Evolutionary conservation across 1,139 yeast genomes (phyloP).

Genomic region (Wickerhamomyces sp.): DNA sequence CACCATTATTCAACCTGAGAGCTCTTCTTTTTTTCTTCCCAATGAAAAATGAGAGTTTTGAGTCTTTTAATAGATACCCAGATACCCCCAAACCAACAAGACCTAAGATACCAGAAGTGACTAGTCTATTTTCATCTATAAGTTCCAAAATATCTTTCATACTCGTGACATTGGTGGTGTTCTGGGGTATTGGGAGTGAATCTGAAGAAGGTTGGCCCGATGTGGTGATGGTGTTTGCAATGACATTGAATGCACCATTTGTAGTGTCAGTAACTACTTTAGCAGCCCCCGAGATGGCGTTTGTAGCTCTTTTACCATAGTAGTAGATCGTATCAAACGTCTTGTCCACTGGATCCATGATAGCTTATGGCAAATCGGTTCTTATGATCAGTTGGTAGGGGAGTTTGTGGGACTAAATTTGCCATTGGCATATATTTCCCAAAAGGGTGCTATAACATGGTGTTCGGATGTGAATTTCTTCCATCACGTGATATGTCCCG

Average conservation of each 20-base stretch:
- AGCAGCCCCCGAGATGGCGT: conserved; percentile 3
- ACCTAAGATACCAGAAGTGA: not conserved
- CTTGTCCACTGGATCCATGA: conserved; percentile 27
- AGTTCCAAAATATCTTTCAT: too few species aligned
- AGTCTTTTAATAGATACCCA: not conserved
- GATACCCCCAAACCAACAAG: not conserved
- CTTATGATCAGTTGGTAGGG: too few species aligned
- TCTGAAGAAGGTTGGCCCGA: not conserved
- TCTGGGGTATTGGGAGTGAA: too few species aligned
- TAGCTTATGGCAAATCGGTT: not conserved
- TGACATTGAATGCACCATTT: not conserved
- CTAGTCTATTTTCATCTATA: not conserved
- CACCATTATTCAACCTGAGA: conserved; percentile 59
- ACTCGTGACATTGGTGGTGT: too few species aligned
- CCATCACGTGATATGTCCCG: not conserved
- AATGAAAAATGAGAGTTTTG: too few species aligned
- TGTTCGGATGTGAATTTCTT: not conserved
- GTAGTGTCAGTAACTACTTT: conserved; percentile 5
- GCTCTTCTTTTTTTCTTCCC: conserved; percentile 44
- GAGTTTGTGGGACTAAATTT: not conserved
- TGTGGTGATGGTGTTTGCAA: not conserved
- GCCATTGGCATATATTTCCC: not conserved
- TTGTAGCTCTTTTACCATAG: conserved; percentile 11
- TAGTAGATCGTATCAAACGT: conserved; percentile 23
- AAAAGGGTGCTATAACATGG: not conserved